Evolutionary conservation across 23 red algal species (phyloP).

Genomic region (Gracilaria domingensis): DNA sequence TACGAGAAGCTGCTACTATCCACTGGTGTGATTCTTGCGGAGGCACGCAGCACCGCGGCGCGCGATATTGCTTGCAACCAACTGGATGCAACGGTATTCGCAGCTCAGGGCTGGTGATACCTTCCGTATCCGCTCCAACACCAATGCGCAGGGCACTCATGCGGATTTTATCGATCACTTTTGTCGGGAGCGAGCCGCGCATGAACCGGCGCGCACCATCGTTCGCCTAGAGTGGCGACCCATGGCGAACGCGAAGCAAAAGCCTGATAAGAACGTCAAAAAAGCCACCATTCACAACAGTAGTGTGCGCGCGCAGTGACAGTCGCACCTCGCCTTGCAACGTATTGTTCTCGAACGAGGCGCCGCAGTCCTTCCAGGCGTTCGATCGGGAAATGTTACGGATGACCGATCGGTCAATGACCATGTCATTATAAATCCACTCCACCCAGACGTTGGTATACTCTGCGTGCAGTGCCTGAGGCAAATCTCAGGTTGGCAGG

Average conservation of each 20-base stretch:
- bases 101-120: too few species aligned
- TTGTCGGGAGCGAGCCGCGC: too few species aligned
- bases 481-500: too few species aligned
- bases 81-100: too few species aligned
- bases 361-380: too few species aligned
- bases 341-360: conserved; percentile 59
- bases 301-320: conserved; percentile 57
- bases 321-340: conserved; percentile 74
- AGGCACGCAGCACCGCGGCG: conserved; percentile 65
- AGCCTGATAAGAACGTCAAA: conserved; percentile 67
- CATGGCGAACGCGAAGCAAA: conserved; percentile 67
- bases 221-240: conserved; percentile 59
- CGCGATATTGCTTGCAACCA: conserved; percentile 67
- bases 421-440: too few species aligned
- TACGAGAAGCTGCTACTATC: conserved; percentile 79
- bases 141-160: too few species aligned
- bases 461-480: conserved; percentile 58
- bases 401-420: too few species aligned
- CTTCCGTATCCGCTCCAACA: too few species aligned
- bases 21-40: conserved; percentile 58
- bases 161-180: too few species aligned
- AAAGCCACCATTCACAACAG: conserved; percentile 57
- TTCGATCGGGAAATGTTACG: too few species aligned
- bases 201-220: too few species aligned
- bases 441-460: conserved; percentile 87